Conservation (phyloP, 1,139 yeast genomes). For the Waltiozyma solani region DNA sequence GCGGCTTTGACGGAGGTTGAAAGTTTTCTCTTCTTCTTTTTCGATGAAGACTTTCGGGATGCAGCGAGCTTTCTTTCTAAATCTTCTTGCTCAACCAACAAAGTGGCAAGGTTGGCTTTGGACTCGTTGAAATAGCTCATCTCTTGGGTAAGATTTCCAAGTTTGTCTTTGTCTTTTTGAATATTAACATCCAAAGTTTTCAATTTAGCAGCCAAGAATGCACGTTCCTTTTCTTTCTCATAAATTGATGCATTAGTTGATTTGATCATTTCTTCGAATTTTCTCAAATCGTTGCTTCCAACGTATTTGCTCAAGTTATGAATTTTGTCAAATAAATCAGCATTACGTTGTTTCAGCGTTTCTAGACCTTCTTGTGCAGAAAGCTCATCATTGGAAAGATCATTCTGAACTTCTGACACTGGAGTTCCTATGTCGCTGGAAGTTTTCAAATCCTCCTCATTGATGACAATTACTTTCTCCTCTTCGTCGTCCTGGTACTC, state of each 20-base stretch:
- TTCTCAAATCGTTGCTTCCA: background rate
- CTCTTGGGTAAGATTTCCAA: background rate
- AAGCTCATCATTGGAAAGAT: too few species aligned
- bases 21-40: background rate
- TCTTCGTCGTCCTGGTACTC: constrained; percentile 2
- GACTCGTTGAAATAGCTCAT: background rate
- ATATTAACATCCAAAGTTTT: background rate
- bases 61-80: background rate
- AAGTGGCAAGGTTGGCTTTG: background rate
- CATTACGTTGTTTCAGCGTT: too few species aligned
- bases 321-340: background rate
- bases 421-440: background rate
- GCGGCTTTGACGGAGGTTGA: too few species aligned
- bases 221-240: background rate
- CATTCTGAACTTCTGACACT: too few species aligned
- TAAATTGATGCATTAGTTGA: background rate
- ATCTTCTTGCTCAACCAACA: background rate
- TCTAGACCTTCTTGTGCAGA: too few species aligned
- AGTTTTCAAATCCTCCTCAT: background rate
- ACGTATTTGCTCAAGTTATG: background rate
- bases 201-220: background rate
- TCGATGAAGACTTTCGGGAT: background rate
- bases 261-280: background rate
- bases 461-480: constrained; percentile 2
- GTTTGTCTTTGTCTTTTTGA: background rate